Percentiles rank a stretch among this genome's conserved stretches.
Conservation (phyloP, 768 basidiomycete species). For the Xanthoconium stramineum region DNA sequence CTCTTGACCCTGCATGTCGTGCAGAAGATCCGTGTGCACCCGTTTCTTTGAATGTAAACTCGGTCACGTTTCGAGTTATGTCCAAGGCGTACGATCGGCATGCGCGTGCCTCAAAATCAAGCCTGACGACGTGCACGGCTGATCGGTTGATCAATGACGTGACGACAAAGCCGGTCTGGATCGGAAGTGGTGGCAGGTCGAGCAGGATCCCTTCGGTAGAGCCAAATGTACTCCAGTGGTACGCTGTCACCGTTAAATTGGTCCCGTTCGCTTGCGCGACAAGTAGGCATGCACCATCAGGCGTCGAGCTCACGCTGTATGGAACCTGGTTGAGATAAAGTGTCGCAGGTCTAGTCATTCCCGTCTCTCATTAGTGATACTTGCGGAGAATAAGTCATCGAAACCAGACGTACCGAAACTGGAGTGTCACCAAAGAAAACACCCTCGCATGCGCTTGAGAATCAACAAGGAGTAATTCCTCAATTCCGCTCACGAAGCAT, state of each 20-base stretch:
- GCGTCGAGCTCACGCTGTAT: conserved; percentile 37
- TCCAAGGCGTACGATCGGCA: conserved; percentile 45
- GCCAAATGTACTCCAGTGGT: conserved; percentile 59
- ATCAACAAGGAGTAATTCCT: conserved; percentile 54
- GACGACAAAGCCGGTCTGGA: conserved; percentile 25
- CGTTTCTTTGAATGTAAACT: conserved; percentile 52
- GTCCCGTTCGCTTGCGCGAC: conserved; percentile 23
- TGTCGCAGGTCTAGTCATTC: conserved; percentile 41
- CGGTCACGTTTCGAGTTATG: conserved; percentile 54
- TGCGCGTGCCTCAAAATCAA: conserved; percentile 32
- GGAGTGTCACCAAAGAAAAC: conserved; percentile 51
- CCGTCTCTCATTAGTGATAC: background rate
- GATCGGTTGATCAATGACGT: conserved; percentile 46
- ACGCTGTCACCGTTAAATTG: conserved; percentile 33
- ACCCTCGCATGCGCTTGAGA: conserved; percentile 41
- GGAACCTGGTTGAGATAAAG: conserved; percentile 38
- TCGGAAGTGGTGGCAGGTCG: conserved; percentile 26
- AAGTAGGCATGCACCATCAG: conserved; percentile 54
- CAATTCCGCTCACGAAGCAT: conserved; percentile 46
- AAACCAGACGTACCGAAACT: conserved; percentile 17
- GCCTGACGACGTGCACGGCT: conserved; percentile 40
- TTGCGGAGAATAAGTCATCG: background rate
- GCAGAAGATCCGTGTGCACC: conserved; percentile 21
- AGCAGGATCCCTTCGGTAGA: conserved; percentile 44
- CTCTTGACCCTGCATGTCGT: background rate